These are phyloP conservation scores for Termitomyces sp. DNA, from an alignment of 768 basidiomycete species.

Conservation along the genomic window DNA sequence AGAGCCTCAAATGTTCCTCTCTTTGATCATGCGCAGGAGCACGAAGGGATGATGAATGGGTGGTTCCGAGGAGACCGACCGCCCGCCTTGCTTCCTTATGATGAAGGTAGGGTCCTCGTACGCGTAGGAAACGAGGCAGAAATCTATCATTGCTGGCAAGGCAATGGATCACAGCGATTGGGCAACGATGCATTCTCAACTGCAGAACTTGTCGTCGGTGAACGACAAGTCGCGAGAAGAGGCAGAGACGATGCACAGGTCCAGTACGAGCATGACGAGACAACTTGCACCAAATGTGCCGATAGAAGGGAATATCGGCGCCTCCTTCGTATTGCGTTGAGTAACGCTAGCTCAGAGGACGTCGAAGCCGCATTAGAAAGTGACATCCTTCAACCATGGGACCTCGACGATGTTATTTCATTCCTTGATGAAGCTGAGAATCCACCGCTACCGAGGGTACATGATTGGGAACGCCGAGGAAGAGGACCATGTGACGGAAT, in stretches of 20 bases:
- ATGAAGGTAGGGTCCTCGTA: background rate
- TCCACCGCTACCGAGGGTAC: background rate
- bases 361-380: background rate
- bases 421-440: background rate
- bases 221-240: background rate
- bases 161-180: background rate
- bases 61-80: conserved; percentile 2
- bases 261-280: conserved; percentile 1
- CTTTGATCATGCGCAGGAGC: background rate
- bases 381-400: conserved; percentile 8
- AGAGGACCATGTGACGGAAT: conserved; percentile 3
- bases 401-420: background rate
- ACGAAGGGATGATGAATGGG: conserved; percentile 10
- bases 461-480: conserved; percentile 1
- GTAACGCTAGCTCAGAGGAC: background rate
- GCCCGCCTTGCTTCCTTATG: background rate
- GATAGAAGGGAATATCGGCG: background rate
- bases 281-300: background rate
- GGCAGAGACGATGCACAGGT: background rate
- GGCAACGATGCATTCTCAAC: background rate
- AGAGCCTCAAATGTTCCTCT: background rate
- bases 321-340: background rate
- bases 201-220: background rate
- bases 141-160: background rate
- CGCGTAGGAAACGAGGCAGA: background rate